Evolutionary conservation across 495 filamentous ascomycete genomes (phyloP).

Genomic region (Penicillium turbatum): DNA sequence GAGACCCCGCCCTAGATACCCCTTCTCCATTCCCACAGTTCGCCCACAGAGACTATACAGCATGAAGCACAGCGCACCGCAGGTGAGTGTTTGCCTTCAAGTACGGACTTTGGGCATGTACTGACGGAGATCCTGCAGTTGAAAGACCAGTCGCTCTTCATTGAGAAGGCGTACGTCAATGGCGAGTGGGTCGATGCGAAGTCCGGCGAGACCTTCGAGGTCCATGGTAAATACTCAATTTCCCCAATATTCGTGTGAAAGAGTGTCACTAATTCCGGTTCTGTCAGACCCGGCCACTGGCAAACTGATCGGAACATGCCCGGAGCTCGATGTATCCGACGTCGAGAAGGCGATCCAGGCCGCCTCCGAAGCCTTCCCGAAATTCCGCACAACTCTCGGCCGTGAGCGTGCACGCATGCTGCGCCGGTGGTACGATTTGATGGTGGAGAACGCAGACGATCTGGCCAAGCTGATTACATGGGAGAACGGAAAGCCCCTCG

Average conservation of each 20-base stretch:
- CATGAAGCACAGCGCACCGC: conserved; percentile 41
- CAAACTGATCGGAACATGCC: conserved; percentile 73
- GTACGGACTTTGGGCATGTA: not conserved
- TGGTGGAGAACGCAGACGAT: conserved; percentile 84
- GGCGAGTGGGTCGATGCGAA: conserved; percentile 75
- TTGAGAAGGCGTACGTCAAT: conserved; percentile 78
- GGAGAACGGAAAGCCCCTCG: conserved; percentile 72
- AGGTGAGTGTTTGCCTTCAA: conserved; percentile 23
- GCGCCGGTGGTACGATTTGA: conserved; percentile 83
- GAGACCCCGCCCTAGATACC: conserved; percentile 37
- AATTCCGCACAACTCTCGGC: conserved; percentile 68
- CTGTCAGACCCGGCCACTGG: conserved; percentile 71
- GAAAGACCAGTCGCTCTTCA: conserved; percentile 78
- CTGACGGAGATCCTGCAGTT: conserved; percentile 47
- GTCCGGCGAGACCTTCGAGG: conserved; percentile 77
- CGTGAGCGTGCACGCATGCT: conserved; percentile 80
- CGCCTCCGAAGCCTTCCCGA: conserved; percentile 68
- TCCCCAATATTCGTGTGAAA: not conserved
- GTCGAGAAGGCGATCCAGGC: conserved; percentile 73
- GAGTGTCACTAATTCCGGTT: not conserved
- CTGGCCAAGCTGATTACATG: conserved; percentile 84
- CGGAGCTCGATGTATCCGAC: conserved; percentile 73
- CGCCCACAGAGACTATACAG: conserved; percentile 39
- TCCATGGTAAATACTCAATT: conserved; percentile 50
- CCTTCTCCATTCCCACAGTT: conserved; percentile 35